phyloP scores from a whole-genome alignment of 306 rosid genomes.

The Ziziphus jujuba region DNA sequence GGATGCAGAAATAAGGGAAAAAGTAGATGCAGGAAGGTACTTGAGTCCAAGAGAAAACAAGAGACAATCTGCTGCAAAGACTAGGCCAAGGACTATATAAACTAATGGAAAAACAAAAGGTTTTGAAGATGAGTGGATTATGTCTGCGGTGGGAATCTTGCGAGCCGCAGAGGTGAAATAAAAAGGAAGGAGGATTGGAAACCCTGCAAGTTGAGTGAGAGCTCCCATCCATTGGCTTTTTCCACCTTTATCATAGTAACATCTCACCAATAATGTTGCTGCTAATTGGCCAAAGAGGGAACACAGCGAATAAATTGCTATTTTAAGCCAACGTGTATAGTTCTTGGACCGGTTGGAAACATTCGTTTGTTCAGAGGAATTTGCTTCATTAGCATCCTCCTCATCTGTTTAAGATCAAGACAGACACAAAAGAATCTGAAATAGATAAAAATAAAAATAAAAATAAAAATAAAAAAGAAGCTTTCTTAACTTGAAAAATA shows the following conservation, averaged over 20 bases:
- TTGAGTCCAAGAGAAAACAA: conserved; percentile 34
- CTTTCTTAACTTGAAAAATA: too few relatives aligned
- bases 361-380: background rate
- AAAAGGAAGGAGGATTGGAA: conserved; percentile 39
- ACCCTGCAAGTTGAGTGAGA: conserved; percentile 32
- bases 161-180: conserved; percentile 15
- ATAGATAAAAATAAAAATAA: too few relatives aligned
- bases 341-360: background rate
- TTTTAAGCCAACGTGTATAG: conserved; percentile 28
- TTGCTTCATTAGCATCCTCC: conserved; percentile 12
- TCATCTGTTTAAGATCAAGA: too few relatives aligned
- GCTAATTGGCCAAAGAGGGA: conserved; percentile 34
- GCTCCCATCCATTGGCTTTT: conserved; percentile 39
- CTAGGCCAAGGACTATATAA: conserved; percentile 33
- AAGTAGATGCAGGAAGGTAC: conserved; percentile 54
- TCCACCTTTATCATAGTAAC: conserved; percentile 40
- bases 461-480: too few relatives aligned
- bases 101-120: conserved; percentile 16
- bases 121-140: conserved; percentile 2
- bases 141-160: conserved; percentile 1
- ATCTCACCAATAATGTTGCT: conserved; percentile 37
- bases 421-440: too few relatives aligned
- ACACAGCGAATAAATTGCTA: conserved; percentile 14
- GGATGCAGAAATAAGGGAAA: conserved; percentile 39
- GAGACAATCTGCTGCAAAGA: conserved; percentile 18